Base-by-base conservation (phyloP, 768 basidiomycete genomes). In the Polyporus arcularius region DNA sequence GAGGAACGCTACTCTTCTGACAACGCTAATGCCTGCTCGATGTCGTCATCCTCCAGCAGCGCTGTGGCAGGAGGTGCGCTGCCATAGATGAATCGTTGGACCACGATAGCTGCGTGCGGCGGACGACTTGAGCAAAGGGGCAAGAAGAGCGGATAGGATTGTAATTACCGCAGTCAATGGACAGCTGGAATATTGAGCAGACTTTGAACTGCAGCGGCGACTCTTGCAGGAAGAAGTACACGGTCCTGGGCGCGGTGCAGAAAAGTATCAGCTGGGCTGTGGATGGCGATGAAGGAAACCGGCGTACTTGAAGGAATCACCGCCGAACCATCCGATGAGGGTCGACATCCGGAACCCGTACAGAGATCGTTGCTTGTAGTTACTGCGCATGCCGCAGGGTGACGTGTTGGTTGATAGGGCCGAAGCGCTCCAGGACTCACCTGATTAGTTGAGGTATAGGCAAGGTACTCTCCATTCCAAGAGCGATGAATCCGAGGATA, bases 261-360 rank as follows among this genome's bases (percentile, higher is more conserved):
- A 21, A 15, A 6, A 54, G 1, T 12, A 35, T 39, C n/a, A 42
- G 30, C 15, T 11, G 18, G 9, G 14, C 1, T 1, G 35, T 35
- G 35, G 1, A 35, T 1, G 35, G 31, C 10, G 35, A 4, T 39
- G 32, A 6, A 1, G 26, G 43, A 67, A 42, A 48, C 52, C 21
- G 15, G 62, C 80, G 63, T 67, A 92, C 92, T 94, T 94, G 83
- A 91, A 94, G 16, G 84, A 73, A 73, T 94, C 92, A 64, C 92
- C 92, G 60, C 88, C 90, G 48, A 84, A 76, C 92, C 92, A 94
- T 32, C 92, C 92, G 39, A 92, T 68, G 51, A 94, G 73, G 2
- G 92, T 94, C 7, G 91, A 90, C 73, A 85, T 82, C 38, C 92
- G 84, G 74, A 94, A 94, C 39, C 92, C 92, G 73, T 92, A 92